phyloP scores from a whole-genome alignment of 192 early-diverging fungal species.

The Dimargaris verticillata region DNA sequence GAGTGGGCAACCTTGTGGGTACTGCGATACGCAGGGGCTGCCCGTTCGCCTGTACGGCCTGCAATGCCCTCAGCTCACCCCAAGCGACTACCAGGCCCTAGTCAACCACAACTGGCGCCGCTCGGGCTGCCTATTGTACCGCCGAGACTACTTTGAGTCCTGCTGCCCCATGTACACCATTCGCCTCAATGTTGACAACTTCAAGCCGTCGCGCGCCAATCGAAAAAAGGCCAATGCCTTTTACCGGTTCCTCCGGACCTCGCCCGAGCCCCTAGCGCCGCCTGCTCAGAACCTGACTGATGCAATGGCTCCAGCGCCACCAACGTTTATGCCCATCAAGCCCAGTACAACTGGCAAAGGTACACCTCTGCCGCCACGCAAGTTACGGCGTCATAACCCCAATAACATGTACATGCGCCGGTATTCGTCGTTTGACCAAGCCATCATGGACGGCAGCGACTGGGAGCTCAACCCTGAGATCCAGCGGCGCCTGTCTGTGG shows the following conservation, averaged over 20 bases:
- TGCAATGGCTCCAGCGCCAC: neutral
- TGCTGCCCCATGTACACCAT: slow-evolving; percentile 11
- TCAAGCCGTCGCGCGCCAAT: slow-evolving; percentile 23
- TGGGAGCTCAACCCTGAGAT: neutral
- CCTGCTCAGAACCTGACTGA: neutral
- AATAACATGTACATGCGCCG: slow-evolving; percentile 11
- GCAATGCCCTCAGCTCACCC: neutral
- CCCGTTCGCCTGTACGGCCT: slow-evolving; percentile 3
- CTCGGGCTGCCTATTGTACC: slow-evolving; percentile 15
- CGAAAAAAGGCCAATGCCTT: slow-evolving; percentile 34
- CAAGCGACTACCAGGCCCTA: slow-evolving; percentile 23
- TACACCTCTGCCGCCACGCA: slow-evolving; percentile 1
- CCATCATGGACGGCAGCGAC: slow-evolving; percentile 10
- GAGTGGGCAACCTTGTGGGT: neutral
- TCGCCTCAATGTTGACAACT: slow-evolving; percentile 19
- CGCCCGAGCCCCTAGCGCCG: neutral
- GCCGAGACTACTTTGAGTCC: neutral
- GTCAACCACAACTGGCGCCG: slow-evolving; percentile 31
- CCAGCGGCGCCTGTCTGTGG: slow-evolving; percentile 12
- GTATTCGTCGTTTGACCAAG: neutral
- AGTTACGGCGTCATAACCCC: neutral
- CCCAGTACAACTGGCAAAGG: neutral
- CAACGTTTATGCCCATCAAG: neutral
- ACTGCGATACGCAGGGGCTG: neutral
- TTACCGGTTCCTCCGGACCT: slow-evolving; percentile 29